phyloP scores from a whole-genome alignment of 371 early-diverging fungal species.

The Actinomucor elegans region DNA sequence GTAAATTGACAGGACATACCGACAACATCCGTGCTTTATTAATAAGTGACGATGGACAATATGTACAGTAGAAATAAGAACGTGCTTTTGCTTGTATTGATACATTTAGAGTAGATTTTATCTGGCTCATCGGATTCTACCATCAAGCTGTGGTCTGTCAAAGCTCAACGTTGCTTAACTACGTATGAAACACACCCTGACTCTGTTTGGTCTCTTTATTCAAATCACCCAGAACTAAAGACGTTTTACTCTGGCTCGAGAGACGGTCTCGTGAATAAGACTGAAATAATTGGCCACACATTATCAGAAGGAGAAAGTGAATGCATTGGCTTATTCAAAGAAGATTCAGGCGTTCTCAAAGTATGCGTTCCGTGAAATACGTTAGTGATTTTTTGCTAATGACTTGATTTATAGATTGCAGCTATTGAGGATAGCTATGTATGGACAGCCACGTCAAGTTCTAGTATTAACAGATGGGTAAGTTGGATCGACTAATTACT shows the following conservation, averaged over 20 bases:
- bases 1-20: slow-evolving; percentile 88
- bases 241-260: slow-evolving; percentile 91
- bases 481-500: not conserved
- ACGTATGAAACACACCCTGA: slow-evolving; percentile 86
- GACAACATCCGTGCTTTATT: slow-evolving; percentile 90
- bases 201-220: slow-evolving; percentile 89
- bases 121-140: slow-evolving; percentile 91
- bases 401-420: slow-evolving; percentile 47
- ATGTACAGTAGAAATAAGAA: slow-evolving; percentile 35
- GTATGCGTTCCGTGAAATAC: slow-evolving; percentile 31
- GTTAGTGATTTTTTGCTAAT: not conserved
- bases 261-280: slow-evolving; percentile 89
- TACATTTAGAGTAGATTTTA: slow-evolving; percentile 55
- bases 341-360: slow-evolving; percentile 78
- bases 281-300: slow-evolving; percentile 42
- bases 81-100: not conserved
- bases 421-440: slow-evolving; percentile 80
- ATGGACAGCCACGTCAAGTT: slow-evolving; percentile 90
- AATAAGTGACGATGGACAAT: slow-evolving; percentile 85
- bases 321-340: slow-evolving; percentile 86
- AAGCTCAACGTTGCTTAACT: slow-evolving; percentile 80
- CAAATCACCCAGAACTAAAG: slow-evolving; percentile 79
- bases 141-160: slow-evolving; percentile 92
- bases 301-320: slow-evolving; percentile 55
- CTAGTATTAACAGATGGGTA: slow-evolving; percentile 86